Evolutionary conservation across 805 yeast species (phyloP), one percentile per base, ranked within the genome.

Genomic region (Kluyveromyces starmeri): DNA sequence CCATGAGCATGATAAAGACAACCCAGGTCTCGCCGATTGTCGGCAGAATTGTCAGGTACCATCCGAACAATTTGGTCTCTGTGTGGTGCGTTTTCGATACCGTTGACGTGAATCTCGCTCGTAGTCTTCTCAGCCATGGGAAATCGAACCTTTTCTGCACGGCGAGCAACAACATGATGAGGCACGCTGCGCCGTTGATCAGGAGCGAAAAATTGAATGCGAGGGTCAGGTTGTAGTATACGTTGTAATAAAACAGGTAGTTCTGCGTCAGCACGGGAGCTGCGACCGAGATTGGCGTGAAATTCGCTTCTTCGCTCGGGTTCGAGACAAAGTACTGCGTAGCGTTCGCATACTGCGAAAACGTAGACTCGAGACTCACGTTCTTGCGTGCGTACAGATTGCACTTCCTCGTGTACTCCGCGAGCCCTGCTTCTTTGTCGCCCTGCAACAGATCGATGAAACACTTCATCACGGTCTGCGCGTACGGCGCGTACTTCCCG

Each of bases 21-120:
- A 32, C 16, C 9, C 33, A 16, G 13, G 37, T 28, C 25, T 39
- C 42, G 13, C 42, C 42, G 22, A 35, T 32, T 2, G 42, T 39
- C 8, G 42, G 42, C 17, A 39, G 24, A 7, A 39, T 19, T 11
- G 31, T 28, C 15, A 25, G 18, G 24, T 35, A 39, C 20, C 27
- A 28, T 9, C 32, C 32, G 11, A 36, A 22, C 9, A 28, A 10
- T n/a, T 21, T 32, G 7, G 34, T 32, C 17, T 39, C 42, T 12
- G 36, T 16, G 18, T 39, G 42, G 18, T 39, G 42, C 8, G 39
- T 25, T 11, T 34, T 28, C 23, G 25, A 29, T 25, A 35, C 32
- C 9, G 36, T 16, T 9, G 37, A 27, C 7, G 42, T 38, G 17
- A 35, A 19, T 21, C 24, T 36, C 21, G 42, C 28, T 14, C 39